Base-by-base conservation (phyloP, 805 yeast genomes). In the Saturnispora sanitii region DNA sequence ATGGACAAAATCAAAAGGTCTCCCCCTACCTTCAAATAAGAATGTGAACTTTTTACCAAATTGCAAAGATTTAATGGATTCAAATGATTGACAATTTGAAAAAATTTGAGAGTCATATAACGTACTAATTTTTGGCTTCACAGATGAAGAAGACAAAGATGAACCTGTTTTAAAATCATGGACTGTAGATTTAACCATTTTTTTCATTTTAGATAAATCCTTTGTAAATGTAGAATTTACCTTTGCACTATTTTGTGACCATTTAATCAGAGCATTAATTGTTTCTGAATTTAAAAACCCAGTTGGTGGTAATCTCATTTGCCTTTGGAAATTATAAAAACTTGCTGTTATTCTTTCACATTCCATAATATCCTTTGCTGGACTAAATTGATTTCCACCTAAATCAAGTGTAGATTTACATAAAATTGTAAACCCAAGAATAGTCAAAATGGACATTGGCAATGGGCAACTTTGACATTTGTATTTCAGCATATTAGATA, bases 331-430 rank as follows among this genome's bases (percentile, higher is more conserved):
- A 44, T 75, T 79, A 2, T 76, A 75, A 20, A 92, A 70, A 6
- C 86, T 73, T 2, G 70, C 57, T 60, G 77, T 70, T 50, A 90
- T 82, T 37, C 70, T 71, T 40, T 78, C 81, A 38, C 76, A 77
- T 45, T 83, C 90, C 53, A 82, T 78, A 0, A 95, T 90, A 54
- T 92, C 97, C 53, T 85, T 82, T 15, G 77, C 92, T 44, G 68
- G 81, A 51, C 68, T 83, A 17, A 48, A 48, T 4, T 20, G 22
- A 60, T 55, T 74, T 23, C 70, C 63, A 11, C 67, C 70, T 9
- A 79, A 63, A 37, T 85, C 77, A 29, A 90, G 54, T 48, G 86
- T 73, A 38, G 72, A 69, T 37, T 77, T 68, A 35, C 84, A 71
- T 41, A 86, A 77, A 16, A 82, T 57, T 0, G 85, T 73, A 52